Evolutionary conservation across 192 early-diverging fungal species (phyloP).

Genomic region (Chytriomyces confervae): DNA sequence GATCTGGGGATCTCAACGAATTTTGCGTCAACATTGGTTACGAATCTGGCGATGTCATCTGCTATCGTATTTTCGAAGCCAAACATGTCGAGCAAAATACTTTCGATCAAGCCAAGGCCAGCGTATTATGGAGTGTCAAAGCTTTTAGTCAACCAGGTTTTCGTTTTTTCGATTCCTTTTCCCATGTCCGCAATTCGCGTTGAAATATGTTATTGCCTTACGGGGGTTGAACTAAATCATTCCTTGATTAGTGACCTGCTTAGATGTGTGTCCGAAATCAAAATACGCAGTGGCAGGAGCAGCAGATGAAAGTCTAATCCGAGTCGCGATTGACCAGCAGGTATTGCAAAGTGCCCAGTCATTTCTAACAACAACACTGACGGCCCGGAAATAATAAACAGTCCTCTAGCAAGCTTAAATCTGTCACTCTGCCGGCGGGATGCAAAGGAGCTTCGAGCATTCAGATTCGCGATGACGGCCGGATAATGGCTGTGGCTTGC

Average conservation of each 20-base stretch:
- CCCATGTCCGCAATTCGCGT: neutral
- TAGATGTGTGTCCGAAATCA: neutral
- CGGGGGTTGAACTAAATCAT: neutral
- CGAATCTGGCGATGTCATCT: slow-evolving; percentile 18
- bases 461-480: neutral
- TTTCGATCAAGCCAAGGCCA: neutral
- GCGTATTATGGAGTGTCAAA: slow-evolving; percentile 17
- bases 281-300: neutral
- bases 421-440: slow-evolving; percentile 6
- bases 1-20: neutral
- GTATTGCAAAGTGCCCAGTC: neutral
- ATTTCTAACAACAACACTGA: neutral
- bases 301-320: slow-evolving; percentile 17
- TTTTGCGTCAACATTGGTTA: neutral
- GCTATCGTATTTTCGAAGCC: neutral
- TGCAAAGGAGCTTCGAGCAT: slow-evolving; percentile 12
- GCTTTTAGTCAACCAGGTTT: slow-evolving; percentile 6
- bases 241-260: neutral
- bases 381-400: neutral
- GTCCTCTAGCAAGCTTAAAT: neutral
- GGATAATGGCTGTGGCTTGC: slow-evolving; percentile 19
- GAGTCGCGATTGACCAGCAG: neutral
- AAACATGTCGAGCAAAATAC: neutral
- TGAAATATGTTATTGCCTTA: neutral
- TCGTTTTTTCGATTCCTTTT: slow-evolving; percentile 7